These are phyloP conservation scores for Komagataella populi DNA, from an alignment of 805 yeast species.

Conservation along the genomic window DNA sequence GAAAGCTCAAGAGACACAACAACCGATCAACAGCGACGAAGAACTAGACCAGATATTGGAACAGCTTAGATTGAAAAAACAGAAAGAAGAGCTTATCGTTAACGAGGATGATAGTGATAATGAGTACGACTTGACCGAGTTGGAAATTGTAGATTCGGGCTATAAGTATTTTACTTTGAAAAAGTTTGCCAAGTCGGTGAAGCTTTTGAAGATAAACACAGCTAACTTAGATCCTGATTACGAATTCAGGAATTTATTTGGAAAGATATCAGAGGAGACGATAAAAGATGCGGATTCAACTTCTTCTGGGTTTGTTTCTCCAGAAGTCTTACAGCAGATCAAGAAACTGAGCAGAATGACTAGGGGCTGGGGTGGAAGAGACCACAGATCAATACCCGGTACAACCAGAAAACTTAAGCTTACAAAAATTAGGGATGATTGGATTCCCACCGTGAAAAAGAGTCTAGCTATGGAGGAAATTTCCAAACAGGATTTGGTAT, in stretches of 20 bases:
- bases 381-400: constrained; percentile 63
- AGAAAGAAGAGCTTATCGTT: constrained; percentile 8
- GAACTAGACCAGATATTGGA: constrained; percentile 44
- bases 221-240: constrained; percentile 62
- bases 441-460: constrained; percentile 58
- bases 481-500: constrained; percentile 17
- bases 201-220: constrained; percentile 28
- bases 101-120: constrained; percentile 14
- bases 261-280: constrained; percentile 52
- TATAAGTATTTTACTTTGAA: constrained; percentile 29
- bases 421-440: constrained; percentile 66
- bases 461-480: constrained; percentile 50
- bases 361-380: constrained; percentile 79
- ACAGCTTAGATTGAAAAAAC: constrained; percentile 19
- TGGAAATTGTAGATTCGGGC: constrained; percentile 7
- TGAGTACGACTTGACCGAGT: constrained; percentile 22
- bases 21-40: constrained; percentile 31
- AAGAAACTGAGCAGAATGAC: constrained; percentile 43
- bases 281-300: constrained; percentile 66
- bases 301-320: constrained; percentile 55
- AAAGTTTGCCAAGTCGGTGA: constrained; percentile 24
- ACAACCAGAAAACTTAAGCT: constrained; percentile 51
- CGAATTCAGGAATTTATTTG: constrained; percentile 60
- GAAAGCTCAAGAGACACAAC: constrained; percentile 8
- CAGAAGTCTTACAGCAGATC: constrained; percentile 53